Evolutionary conservation across 768 basidiomycete genomes (phyloP).

Genomic region (Panellus pusillus): DNA sequence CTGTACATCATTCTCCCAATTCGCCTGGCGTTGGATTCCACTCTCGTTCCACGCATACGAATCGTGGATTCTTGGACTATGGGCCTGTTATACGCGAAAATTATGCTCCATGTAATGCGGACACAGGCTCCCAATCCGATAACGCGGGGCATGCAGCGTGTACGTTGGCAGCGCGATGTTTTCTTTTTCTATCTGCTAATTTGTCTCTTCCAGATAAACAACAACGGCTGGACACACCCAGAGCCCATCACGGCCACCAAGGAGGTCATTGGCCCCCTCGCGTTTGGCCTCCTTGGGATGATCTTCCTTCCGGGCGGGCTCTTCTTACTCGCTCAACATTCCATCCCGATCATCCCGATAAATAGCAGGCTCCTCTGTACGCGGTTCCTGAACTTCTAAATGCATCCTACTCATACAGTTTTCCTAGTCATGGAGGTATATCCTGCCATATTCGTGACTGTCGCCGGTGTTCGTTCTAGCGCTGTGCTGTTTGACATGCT

Average conservation of each 20-base stretch:
- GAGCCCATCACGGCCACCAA: conserved; percentile 67
- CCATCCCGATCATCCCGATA: conserved; percentile 37
- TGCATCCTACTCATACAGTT: conserved; percentile 12
- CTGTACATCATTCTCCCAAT: conserved; percentile 78
- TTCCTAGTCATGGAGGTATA: conserved; percentile 67
- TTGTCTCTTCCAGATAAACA: conserved; percentile 48
- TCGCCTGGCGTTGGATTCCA: conserved; percentile 59
- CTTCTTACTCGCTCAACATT: conserved; percentile 40
- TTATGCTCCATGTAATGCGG: conserved; percentile 57
- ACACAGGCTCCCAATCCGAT: conserved; percentile 46
- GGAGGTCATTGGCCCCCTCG: conserved; percentile 67
- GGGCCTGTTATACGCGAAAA: conserved; percentile 76
- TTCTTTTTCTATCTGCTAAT: conserved; percentile 12
- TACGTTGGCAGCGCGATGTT: conserved; percentile 30
- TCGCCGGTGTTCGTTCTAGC: conserved; percentile 49
- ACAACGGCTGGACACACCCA: conserved; percentile 72
- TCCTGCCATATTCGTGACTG: conserved; percentile 67
- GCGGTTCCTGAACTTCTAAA: conserved; percentile 29
- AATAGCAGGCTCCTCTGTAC: conserved; percentile 64
- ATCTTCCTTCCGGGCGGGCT: conserved; percentile 59
- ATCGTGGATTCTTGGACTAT: conserved; percentile 82
- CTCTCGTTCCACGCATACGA: conserved; percentile 63
- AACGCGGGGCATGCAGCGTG: conserved; percentile 55
- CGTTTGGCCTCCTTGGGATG: conserved; percentile 57
- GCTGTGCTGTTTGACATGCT: conserved; percentile 47